These are phyloP conservation scores for Neopestalotiopsis rosae DNA, from an alignment of 2,329 filamentous ascomycete genomes.

Conservation along the genomic window DNA sequence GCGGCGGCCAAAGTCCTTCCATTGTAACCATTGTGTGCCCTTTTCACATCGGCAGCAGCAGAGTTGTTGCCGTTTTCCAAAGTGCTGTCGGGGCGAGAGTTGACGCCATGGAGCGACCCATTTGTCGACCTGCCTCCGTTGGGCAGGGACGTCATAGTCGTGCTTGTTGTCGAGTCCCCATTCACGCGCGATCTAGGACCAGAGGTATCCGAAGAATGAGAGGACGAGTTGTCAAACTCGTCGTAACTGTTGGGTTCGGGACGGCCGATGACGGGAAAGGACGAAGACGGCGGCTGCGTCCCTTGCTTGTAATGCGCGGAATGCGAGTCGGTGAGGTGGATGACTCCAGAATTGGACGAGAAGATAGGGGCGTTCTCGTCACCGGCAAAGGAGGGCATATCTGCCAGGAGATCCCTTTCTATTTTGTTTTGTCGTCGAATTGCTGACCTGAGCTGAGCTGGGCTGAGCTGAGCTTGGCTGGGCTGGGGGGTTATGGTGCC, in stretches of 20 bases:
- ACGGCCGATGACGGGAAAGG: conserved; percentile 22
- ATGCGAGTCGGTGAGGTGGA: conserved; percentile 37
- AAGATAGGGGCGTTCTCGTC: conserved; percentile 43
- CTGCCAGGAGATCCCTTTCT: conserved; percentile 19
- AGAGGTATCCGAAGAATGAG: conserved; percentile 57
- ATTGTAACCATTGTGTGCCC: conserved; percentile 4
- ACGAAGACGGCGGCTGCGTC: not conserved
- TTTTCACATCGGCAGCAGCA: not conserved
- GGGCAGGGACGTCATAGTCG: conserved; percentile 64
- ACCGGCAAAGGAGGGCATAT: conserved; percentile 62
- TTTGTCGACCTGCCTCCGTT: conserved; percentile 48
- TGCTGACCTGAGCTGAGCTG: not conserved
- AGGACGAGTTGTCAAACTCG: conserved; percentile 59
- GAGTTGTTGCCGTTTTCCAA: not conserved
- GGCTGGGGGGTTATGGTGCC: not conserved
- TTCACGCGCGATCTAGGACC: conserved; percentile 50
- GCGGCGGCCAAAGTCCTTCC: not conserved
- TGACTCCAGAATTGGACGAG: conserved; percentile 33
- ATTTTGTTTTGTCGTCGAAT: not conserved
- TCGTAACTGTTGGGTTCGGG: conserved; percentile 53
- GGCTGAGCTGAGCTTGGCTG: not conserved
- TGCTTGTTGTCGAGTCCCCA: conserved; percentile 47
- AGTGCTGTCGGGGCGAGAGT: not conserved
- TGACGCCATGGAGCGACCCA: conserved; percentile 10
- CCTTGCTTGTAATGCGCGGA: conserved; percentile 10